phyloP scores from a whole-genome alignment of 768 basidiomycete species.

The Collybiopsis luxurians region DNA sequence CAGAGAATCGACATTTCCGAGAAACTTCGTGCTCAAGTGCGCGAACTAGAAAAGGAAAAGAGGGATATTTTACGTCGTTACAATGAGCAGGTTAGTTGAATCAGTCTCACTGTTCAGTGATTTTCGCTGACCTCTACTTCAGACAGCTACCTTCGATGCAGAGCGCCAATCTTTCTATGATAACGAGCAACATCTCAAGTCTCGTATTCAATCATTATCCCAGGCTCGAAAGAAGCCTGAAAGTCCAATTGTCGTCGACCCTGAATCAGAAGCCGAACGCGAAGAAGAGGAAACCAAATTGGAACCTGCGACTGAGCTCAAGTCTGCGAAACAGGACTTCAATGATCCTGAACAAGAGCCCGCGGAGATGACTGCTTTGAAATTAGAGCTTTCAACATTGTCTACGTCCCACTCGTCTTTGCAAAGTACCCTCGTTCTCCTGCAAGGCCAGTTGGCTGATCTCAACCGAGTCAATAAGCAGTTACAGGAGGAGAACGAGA shows the following conservation, averaged over 20 bases:
- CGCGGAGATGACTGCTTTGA: constrained; percentile 84
- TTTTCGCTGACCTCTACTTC: constrained; percentile 7
- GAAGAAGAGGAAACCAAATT: constrained; percentile 28
- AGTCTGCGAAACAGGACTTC: constrained; percentile 41
- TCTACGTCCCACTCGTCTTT: constrained; percentile 83
- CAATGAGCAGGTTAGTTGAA: constrained; percentile 72
- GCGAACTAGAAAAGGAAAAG: constrained; percentile 88
- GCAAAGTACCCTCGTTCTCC: constrained; percentile 78
- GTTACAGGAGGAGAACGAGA: constrained; percentile 94
- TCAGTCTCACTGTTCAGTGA: background rate
- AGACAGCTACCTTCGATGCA: constrained; percentile 88
- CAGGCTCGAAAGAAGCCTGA: constrained; percentile 61
- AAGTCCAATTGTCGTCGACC: constrained; percentile 29
- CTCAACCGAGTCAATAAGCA: constrained; percentile 85
- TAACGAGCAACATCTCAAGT: constrained; percentile 91
- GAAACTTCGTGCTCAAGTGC: constrained; percentile 76
- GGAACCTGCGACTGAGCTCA: constrained; percentile 3
- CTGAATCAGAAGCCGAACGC: constrained; percentile 39
- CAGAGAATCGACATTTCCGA: constrained; percentile 81
- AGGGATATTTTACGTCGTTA: constrained; percentile 79
- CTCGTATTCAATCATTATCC: constrained; percentile 78
- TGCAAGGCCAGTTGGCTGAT: constrained; percentile 83
- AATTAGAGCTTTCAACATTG: constrained; percentile 81
- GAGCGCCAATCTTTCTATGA: constrained; percentile 92
- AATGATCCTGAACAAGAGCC: constrained; percentile 72